Evolutionary conservation across 2,329 filamentous ascomycete genomes (phyloP).

Genomic region (Lecanicillium sp.): DNA sequence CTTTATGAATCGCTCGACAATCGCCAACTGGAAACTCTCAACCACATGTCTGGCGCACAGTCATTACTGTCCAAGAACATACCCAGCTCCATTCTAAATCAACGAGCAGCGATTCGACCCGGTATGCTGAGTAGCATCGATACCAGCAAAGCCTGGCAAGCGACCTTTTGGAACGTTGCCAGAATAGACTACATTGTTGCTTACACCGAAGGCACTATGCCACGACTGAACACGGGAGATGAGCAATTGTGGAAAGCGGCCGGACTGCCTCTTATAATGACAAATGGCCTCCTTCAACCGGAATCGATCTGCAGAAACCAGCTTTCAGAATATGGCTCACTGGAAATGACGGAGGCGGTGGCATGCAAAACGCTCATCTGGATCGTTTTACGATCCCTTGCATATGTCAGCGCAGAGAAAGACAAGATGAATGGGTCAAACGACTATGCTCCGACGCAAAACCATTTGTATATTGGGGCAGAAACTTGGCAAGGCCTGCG

Average conservation of each 20-base stretch:
- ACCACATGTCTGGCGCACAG: constrained; percentile 13
- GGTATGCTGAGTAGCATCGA: constrained; percentile 6
- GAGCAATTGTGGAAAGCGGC: constrained; percentile 11
- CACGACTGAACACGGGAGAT: constrained; percentile 9
- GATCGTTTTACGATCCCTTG: constrained; percentile 11
- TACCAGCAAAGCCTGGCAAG: constrained; percentile 10
- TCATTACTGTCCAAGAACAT: constrained; percentile 3
- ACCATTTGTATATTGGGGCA: constrained; percentile 1
- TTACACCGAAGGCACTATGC: constrained; percentile 8
- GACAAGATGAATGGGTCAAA: background rate
- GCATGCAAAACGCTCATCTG: constrained; percentile 11
- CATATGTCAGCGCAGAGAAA: constrained; percentile 6
- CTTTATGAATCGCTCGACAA: constrained; percentile 13
- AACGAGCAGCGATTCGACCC: background rate
- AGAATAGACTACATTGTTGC: constrained; percentile 11
- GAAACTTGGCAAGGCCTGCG: constrained; percentile 4
- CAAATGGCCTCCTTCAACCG: constrained; percentile 7
- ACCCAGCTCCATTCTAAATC: constrained; percentile 2
- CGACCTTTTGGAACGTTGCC: constrained; percentile 13
- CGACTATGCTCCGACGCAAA: background rate
- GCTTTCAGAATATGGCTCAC: background rate
- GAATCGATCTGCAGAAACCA: constrained; percentile 4
- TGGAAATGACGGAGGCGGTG: constrained; percentile 10
- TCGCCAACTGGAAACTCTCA: constrained; percentile 11
- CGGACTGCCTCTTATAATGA: constrained; percentile 8